These are phyloP conservation scores for Xerocomus nothofagi DNA, from an alignment of 1,284 basidiomycete genomes.

Conservation along the genomic window DNA sequence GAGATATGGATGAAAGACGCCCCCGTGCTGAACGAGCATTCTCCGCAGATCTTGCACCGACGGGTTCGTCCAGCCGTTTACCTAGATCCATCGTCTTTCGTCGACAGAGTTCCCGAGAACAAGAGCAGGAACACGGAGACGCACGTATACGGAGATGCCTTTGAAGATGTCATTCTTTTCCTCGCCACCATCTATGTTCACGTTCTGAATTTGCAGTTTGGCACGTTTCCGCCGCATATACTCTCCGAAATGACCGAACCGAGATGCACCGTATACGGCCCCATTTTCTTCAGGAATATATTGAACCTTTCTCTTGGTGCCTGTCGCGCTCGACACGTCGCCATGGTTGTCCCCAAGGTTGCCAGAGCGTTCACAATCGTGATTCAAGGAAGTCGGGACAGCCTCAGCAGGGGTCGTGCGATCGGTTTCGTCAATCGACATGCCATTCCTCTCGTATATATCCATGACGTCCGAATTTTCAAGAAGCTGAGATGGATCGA, in stretches of 20 bases:
- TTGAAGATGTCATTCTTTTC: slow-evolving; percentile 61
- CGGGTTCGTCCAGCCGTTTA: slow-evolving; percentile 90
- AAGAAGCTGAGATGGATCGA: slow-evolving; percentile 1
- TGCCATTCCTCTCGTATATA: no score
- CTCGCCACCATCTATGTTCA: slow-evolving; percentile 46
- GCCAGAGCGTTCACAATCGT: slow-evolving; percentile 6
- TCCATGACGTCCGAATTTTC: slow-evolving; percentile 7
- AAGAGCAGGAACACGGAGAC: slow-evolving; percentile 23
- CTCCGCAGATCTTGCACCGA: slow-evolving; percentile 83
- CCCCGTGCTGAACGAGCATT: slow-evolving; percentile 83
- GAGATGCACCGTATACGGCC: slow-evolving; percentile 72
- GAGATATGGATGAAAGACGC: slow-evolving; percentile 81
- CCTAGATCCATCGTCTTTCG: slow-evolving; percentile 44
- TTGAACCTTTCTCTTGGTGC: slow-evolving; percentile 22
- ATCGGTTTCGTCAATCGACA: slow-evolving; percentile 4
- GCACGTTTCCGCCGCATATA: slow-evolving; percentile 90
- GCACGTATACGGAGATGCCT: slow-evolving; percentile 78
- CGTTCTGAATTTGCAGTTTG: slow-evolving; percentile 87
- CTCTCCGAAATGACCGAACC: slow-evolving; percentile 82
- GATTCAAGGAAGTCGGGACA: not conserved
- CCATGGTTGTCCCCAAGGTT: not conserved
- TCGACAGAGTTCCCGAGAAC: not conserved
- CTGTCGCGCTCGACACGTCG: slow-evolving; percentile 1
- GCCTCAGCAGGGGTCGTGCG: not conserved
- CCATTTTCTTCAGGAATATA: slow-evolving; percentile 15